Percentiles rank a stretch among this genome's conserved stretches.
Evolutionary conservation across 108 stramenopile species (phyloP).

Genomic region (Cyclotella atomus): DNA sequence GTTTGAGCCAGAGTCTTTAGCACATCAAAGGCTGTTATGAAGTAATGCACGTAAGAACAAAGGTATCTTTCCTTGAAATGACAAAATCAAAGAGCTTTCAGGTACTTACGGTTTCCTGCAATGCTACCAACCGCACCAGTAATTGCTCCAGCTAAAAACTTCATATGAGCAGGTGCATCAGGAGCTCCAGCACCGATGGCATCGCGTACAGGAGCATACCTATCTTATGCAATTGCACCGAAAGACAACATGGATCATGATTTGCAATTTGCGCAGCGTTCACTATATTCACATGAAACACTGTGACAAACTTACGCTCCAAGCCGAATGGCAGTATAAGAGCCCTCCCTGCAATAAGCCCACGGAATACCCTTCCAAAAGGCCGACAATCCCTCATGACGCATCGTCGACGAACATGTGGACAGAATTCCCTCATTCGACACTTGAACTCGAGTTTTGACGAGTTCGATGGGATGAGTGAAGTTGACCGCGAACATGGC

Average conservation of each 20-base stretch:
- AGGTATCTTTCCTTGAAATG: no score
- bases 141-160: conserved; percentile 87
- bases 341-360: conserved; percentile 86
- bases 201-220: conserved; percentile 68
- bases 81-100: no score
- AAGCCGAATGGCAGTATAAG: conserved; percentile 88
- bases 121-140: conserved; percentile 85
- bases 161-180: conserved; percentile 77
- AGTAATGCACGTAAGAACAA: no score
- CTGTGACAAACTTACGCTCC: conserved; percentile 48
- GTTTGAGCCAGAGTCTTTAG: conserved; percentile 89
- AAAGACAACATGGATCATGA: neutral
- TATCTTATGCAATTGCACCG: neutral
- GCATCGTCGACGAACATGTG: conserved; percentile 45
- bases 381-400: conserved; percentile 73
- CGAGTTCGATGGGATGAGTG: conserved; percentile 81
- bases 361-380: conserved; percentile 92
- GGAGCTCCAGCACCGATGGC: conserved; percentile 70
- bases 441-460: conserved; percentile 90
- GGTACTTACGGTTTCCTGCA: conserved; percentile 86
- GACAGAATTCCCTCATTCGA: conserved; percentile 58
- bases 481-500: conserved; percentile 73
- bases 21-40: conserved; percentile 96
- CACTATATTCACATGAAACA: neutral
- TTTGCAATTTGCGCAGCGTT: neutral